Percentiles rank a stretch among this genome's conserved stretches.
phyloP scores from a whole-genome alignment of 2,329 filamentous ascomycete genomes.

The Knufia fluminis region DNA sequence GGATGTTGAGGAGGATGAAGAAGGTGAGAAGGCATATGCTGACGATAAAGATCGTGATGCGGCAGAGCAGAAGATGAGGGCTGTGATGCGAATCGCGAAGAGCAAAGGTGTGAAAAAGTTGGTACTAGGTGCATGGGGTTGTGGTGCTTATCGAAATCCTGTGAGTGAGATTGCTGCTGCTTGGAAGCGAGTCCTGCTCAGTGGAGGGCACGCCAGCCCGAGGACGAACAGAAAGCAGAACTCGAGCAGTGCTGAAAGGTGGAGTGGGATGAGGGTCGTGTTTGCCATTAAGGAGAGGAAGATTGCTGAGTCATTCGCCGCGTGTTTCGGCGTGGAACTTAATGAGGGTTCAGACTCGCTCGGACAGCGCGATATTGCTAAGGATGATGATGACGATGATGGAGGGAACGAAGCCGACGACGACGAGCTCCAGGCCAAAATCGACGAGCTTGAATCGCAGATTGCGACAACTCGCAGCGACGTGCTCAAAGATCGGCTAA shows the following conservation, averaged over 20 bases:
- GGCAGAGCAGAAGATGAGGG: conserved; percentile 11
- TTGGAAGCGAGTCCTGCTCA: conserved; percentile 8
- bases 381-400: conserved; percentile 1
- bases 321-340: conserved; percentile 3
- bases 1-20: conserved; percentile 7
- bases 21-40: conserved; percentile 9
- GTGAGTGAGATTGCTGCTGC: conserved; percentile 9
- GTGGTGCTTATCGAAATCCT: conserved; percentile 14
- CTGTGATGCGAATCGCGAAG: conserved; percentile 10
- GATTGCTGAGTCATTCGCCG: conserved; percentile 7
- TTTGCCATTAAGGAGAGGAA: conserved; percentile 11
- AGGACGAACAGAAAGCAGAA: background rate
- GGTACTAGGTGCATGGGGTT: conserved; percentile 14
- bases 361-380: too few species aligned
- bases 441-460: conserved; percentile 7
- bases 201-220: background rate
- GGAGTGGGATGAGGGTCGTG: conserved; percentile 9
- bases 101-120: conserved; percentile 10
- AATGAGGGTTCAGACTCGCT: background rate
- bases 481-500: background rate
- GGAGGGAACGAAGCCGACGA: background rate
- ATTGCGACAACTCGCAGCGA: conserved; percentile 5
- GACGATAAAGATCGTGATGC: conserved; percentile 9
- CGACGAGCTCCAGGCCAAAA: conserved; percentile 6
- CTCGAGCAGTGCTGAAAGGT: background rate